phyloP scores from a whole-genome alignment of 345 rosid species.

The Pugionium cornutum region DNA sequence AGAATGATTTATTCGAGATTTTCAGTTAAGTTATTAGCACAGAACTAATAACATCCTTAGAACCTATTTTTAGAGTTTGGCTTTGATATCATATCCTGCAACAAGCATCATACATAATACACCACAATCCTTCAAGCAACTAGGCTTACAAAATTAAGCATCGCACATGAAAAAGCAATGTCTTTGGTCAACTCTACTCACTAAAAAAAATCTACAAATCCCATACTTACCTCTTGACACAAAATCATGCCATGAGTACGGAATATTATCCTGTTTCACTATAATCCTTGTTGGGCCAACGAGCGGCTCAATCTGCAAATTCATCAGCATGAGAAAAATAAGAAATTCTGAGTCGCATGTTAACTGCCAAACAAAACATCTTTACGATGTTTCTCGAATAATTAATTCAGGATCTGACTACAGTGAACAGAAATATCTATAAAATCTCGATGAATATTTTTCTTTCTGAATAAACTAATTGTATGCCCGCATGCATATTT shows the following conservation, averaged over 20 bases:
- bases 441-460: constrained; percentile 10
- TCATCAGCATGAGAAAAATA: constrained; percentile 18
- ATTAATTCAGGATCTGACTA: constrained; percentile 23
- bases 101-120: constrained; percentile 10
- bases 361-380: constrained; percentile 22
- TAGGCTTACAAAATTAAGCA: constrained; percentile 17
- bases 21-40: constrained; percentile 11
- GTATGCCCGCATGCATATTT: constrained; percentile 12
- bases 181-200: constrained; percentile 11
- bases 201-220: neutral
- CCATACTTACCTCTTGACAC: constrained; percentile 69
- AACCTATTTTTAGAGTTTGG: constrained; percentile 14
- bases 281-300: constrained; percentile 74
- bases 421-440: constrained; percentile 7
- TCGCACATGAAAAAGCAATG: constrained; percentile 7
- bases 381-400: constrained; percentile 10
- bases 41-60: constrained; percentile 12
- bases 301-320: constrained; percentile 79
- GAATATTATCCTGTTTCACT: constrained; percentile 48
- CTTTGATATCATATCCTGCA: constrained; percentile 25
- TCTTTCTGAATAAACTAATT: neutral
- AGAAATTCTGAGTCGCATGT: constrained; percentile 16
- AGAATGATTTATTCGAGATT: constrained; percentile 7
- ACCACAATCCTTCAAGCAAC: constrained; percentile 10
- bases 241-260: constrained; percentile 97